Base-by-base conservation (phyloP, 78 protist species). In the slime mould (Dictyostelium discoideum) region DNA sequence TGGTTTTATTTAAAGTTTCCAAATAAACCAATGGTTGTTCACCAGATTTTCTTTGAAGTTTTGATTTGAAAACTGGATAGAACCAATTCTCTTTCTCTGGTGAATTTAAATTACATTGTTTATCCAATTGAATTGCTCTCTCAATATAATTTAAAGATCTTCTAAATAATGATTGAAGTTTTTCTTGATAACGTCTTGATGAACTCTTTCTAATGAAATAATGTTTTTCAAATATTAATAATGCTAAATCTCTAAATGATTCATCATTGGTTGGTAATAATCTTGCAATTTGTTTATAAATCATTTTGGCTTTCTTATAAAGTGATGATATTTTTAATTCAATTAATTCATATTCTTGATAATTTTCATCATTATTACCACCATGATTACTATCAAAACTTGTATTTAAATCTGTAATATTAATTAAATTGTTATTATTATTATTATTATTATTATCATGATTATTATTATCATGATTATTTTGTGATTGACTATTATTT, bases 221-320 rank as follows among this genome's bases (percentile, higher is more conserved):
- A 46, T 89, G 94, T 81, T 42, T 69, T 81, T 89, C 94, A 44
- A 80, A 89, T 3, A 44, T 20, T 26, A 81, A 20, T 10, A 81
- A 29, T 16, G 85, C 86, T n/a, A 89, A 81, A 8, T 42, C 32
- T 29, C 22, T 67, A 48, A 40, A 67, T 14, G 48, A 32, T 29
- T 89, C 84, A 14, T 79, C 85, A 60, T 42, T 87, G 26, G 69
- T 60, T 76, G 73, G 77, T 42, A n/a, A 10, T 13, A 87, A 20
- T 22, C 39, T 48, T 14, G 79, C 11, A 8, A 79, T 16, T 24
- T 79, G 85, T 87, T 32, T 79, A 40, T 78, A 79, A 22, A 87
- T 40, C 13, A 76, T 14, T 60, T 82, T 77, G 0, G 79, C 50
- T 87, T 79, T 87, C 32, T 74, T 29, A 26, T 39, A 50, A 9